Evolutionary conservation across 805 yeast species (phyloP).

Genomic region (Kodamaea neixiangensis): DNA sequence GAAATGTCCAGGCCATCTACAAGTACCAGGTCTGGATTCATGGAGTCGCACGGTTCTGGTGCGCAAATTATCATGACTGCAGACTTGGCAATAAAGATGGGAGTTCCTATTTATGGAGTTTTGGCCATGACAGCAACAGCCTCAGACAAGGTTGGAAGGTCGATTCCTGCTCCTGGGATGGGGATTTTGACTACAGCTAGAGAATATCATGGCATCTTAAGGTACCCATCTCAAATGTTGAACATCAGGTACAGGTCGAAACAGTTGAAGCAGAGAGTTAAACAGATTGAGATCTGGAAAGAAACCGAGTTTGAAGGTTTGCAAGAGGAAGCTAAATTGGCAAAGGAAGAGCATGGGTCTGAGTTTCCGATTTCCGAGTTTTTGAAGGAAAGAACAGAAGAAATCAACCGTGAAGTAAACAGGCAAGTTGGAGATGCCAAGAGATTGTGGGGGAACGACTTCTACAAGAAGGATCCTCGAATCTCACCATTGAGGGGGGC

Average conservation of each 20-base stretch:
- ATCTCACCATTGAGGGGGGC: constrained; percentile 98
- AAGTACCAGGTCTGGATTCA: constrained; percentile 93
- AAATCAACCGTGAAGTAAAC: constrained; percentile 79
- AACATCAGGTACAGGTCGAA: constrained; percentile 91
- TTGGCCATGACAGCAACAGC: constrained; percentile 96
- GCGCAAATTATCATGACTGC: constrained; percentile 96
- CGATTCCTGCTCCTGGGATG: constrained; percentile 99
- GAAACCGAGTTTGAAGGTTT: constrained; percentile 74
- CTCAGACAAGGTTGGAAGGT: constrained; percentile 96
- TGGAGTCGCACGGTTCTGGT: constrained; percentile 99
- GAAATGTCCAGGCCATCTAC: constrained; percentile 99
- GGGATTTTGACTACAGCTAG: constrained; percentile 98
- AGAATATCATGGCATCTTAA: constrained; percentile 80
- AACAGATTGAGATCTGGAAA: constrained; percentile 81
- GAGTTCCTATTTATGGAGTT: constrained; percentile 97
- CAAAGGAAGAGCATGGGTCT: constrained; percentile 52
- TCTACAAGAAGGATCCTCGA: constrained; percentile 87
- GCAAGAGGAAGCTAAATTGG: constrained; percentile 65
- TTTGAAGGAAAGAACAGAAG: constrained; percentile 82
- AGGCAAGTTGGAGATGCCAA: constrained; percentile 87
- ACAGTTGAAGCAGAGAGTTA: constrained; percentile 78
- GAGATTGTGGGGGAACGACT: constrained; percentile 93
- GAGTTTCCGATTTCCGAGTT: constrained; percentile 49
- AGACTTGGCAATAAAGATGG: constrained; percentile 92
- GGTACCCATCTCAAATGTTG: constrained; percentile 77